A percentile compares a stretch with the other conserved stretches of the same genome.
phyloP scores from a whole-genome alignment of 306 rosid genomes.

The Citrullus colocynthis region DNA sequence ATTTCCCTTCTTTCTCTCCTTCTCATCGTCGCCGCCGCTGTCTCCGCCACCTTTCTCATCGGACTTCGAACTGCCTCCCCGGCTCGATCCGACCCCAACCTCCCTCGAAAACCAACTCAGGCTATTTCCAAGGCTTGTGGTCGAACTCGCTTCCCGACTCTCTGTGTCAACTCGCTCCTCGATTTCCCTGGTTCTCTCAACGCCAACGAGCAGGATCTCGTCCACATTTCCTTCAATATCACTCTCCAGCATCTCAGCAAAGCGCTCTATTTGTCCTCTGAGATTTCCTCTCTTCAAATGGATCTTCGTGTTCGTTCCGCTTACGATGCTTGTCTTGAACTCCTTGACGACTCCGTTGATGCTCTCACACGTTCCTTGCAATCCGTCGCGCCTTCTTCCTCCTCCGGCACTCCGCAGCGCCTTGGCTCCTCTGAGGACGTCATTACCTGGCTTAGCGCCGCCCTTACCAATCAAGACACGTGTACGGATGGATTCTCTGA shows the following conservation, averaged over 20 bases:
- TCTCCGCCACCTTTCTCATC: conserved; percentile 31
- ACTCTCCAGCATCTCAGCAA: conserved; percentile 56
- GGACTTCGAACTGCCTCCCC: conserved; percentile 7
- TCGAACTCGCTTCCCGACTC: conserved; percentile 40
- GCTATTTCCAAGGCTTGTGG: conserved; percentile 69
- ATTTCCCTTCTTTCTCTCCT: conserved; percentile 29
- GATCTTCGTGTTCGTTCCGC: conserved; percentile 52
- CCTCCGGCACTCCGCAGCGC: neutral
- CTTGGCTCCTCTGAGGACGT: conserved; percentile 34
- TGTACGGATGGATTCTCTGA: conserved; percentile 57
- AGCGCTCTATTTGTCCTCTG: conserved; percentile 51
- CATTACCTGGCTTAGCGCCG: conserved; percentile 84
- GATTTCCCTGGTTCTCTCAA: conserved; percentile 53
- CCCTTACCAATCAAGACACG: conserved; percentile 88
- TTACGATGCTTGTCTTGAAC: conserved; percentile 74
- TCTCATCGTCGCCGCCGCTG: conserved; percentile 42
- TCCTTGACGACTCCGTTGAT: conserved; percentile 69
- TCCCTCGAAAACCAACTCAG: conserved; percentile 39
- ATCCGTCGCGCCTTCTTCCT: conserved; percentile 11
- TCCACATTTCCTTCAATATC: conserved; percentile 87
- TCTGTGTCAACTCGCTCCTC: conserved; percentile 53
- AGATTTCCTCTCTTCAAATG: conserved; percentile 32
- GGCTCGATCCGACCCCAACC: neutral
- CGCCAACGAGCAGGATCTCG: conserved; percentile 63
- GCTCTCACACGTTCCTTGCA: conserved; percentile 42